These are phyloP conservation scores for Pseudocercospora cruenta DNA, from an alignment of 2,329 filamentous ascomycete species.

Conservation along the genomic window DNA sequence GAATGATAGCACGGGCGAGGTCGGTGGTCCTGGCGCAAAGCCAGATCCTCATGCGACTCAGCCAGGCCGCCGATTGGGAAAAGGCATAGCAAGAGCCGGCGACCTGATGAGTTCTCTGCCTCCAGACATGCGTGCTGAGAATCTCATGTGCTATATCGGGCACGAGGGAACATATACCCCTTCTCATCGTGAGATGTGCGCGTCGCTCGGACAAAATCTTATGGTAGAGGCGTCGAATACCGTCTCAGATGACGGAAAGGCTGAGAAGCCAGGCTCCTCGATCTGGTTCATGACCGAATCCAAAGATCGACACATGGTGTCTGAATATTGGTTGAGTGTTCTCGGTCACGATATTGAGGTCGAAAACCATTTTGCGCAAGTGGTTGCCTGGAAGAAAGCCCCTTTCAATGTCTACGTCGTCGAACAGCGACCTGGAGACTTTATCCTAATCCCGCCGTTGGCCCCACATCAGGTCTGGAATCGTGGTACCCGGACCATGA, in stretches of 20 bases:
- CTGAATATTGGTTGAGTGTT: conserved; percentile 91
- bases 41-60: conserved; percentile 48
- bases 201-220: conserved; percentile 92
- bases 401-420: conserved; percentile 92
- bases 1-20: conserved; percentile 72
- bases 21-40: conserved; percentile 59
- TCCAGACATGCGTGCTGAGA: conserved; percentile 84
- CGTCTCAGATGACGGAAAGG: conserved; percentile 68
- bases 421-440: conserved; percentile 86
- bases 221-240: conserved; percentile 87
- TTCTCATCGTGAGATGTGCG: conserved; percentile 96
- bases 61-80: conserved; percentile 53
- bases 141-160: conserved; percentile 97
- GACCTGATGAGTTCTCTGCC: conserved; percentile 95
- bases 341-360: conserved; percentile 96
- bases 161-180: conserved; percentile 98
- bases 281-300: conserved; percentile 99
- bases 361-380: conserved; percentile 93
- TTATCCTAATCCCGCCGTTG: conserved; percentile 88
- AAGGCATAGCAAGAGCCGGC: conserved; percentile 72
- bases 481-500: conserved; percentile 90
- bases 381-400: conserved; percentile 93
- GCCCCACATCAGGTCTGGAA: conserved; percentile 99
- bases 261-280: conserved; percentile 77
- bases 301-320: conserved; percentile 85